Percentiles rank a stretch among this genome's conserved stretches.
These are phyloP conservation scores for Talaromyces sp. DNA, from an alignment of 2,329 filamentous ascomycete species.

Conservation along the genomic window DNA sequence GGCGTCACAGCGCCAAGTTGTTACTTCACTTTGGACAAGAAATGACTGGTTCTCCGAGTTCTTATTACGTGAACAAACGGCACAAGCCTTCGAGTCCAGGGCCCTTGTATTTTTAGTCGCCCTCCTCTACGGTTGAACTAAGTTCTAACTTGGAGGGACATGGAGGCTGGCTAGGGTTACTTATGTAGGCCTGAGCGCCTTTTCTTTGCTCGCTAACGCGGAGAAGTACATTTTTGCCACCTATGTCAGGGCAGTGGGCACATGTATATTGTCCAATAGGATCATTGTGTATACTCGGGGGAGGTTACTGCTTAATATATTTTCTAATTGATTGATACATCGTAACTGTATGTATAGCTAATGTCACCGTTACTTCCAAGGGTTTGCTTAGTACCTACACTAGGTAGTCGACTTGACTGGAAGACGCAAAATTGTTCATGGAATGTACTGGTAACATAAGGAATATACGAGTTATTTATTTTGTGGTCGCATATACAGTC, in stretches of 20 bases:
- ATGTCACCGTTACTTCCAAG: slow-evolving; percentile 6
- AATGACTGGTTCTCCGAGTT: slow-evolving; percentile 1
- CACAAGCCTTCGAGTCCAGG: background rate
- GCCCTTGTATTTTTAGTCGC: background rate
- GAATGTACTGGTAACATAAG: background rate
- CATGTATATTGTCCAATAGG: background rate
- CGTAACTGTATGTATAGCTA: background rate
- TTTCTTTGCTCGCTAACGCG: background rate
- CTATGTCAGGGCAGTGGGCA: background rate
- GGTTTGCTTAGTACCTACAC: background rate
- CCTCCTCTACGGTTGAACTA: background rate
- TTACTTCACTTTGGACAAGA: background rate
- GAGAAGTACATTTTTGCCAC: background rate
- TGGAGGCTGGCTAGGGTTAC: background rate
- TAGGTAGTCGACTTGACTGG: background rate
- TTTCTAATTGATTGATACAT: background rate
- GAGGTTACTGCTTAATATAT: background rate
- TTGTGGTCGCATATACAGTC: too few species aligned
- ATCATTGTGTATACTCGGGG: background rate
- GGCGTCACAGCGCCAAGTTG: background rate
- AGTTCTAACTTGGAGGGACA: background rate
- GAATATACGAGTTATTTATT: too few species aligned
- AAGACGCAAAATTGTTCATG: background rate
- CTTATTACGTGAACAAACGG: background rate
- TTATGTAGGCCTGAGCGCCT: background rate